Percentiles rank a stretch among this genome's conserved stretches.
These are phyloP conservation scores for Ogataea salicorniae DNA, from an alignment of 805 yeast genomes.

Conservation along the genomic window DNA sequence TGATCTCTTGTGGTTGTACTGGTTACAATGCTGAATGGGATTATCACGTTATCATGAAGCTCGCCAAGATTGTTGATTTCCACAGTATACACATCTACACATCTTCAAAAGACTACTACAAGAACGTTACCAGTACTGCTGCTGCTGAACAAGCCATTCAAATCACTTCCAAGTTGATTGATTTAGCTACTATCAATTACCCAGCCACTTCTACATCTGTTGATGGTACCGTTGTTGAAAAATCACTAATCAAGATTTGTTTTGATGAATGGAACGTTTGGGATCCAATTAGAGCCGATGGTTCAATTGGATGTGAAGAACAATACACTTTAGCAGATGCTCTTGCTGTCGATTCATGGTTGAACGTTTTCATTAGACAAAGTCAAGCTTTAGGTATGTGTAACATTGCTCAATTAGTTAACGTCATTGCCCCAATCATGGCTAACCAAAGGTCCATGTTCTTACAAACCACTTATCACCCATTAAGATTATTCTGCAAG, in stretches of 20 bases:
- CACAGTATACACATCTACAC: conserved; percentile 33
- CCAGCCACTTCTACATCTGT: conserved; percentile 6
- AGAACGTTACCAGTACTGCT: conserved; percentile 26
- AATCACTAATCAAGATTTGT: conserved; percentile 23
- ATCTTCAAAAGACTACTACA: conserved; percentile 20
- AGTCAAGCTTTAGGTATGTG: conserved; percentile 29
- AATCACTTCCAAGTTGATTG: conserved; percentile 24
- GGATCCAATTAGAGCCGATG: conserved; percentile 31
- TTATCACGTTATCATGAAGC: conserved; percentile 21
- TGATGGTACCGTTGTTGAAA: conserved; percentile 7
- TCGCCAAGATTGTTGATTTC: conserved; percentile 24
- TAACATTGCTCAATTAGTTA: conserved; percentile 32
- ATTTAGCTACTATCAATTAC: conserved; percentile 26
- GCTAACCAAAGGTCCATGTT: conserved; percentile 23
- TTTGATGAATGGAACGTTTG: conserved; percentile 36
- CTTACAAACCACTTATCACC: conserved; percentile 29
- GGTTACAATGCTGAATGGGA: conserved; percentile 30
- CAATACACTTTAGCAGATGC: conserved; percentile 30
- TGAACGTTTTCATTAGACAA: conserved; percentile 31
- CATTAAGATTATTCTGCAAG: conserved; percentile 26
- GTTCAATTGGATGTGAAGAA: conserved; percentile 30
- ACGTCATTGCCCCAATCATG: conserved; percentile 34
- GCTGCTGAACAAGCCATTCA: conserved; percentile 32
- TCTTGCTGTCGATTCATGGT: conserved; percentile 32
- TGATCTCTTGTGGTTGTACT: conserved; percentile 29